Evolutionary conservation across 2,329 filamentous ascomycete genomes (phyloP).

Genomic region (Dactylonectria macrodidyma): DNA sequence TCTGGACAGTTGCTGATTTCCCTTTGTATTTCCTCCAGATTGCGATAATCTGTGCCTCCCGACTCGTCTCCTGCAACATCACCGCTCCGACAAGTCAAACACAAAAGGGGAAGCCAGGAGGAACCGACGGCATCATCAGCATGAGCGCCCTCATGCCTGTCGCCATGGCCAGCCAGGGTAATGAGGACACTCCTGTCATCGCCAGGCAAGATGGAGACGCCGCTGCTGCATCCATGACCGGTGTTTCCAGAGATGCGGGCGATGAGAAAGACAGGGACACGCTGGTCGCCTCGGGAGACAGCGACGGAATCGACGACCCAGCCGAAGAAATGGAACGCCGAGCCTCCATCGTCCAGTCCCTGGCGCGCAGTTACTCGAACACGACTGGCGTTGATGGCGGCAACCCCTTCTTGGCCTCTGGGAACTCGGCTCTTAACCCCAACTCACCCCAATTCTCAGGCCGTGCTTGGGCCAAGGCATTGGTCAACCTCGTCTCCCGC

Average conservation of each 20-base stretch:
- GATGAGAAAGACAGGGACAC: conserved; percentile 1
- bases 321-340: conserved; percentile 63
- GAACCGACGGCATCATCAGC: conserved; percentile 2
- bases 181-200: not conserved
- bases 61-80: not conserved
- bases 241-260: not conserved
- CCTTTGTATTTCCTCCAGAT: not conserved
- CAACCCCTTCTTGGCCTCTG: conserved; percentile 66
- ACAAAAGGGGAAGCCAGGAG: not conserved
- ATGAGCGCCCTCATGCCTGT: not conserved
- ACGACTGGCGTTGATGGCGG: conserved; percentile 57
- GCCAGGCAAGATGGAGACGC: conserved; percentile 1
- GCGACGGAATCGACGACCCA: conserved; percentile 49
- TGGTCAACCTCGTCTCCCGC: conserved; percentile 66
- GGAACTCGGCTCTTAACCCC: conserved; percentile 68
- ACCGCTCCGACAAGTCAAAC: not conserved
- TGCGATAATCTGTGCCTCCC: conserved; percentile 1
- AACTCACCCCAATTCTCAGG: conserved; percentile 67
- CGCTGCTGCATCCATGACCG: not conserved
- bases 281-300: conserved; percentile 26
- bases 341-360: conserved; percentile 66
- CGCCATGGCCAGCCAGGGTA: not conserved
- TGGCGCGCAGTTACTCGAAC: conserved; percentile 69
- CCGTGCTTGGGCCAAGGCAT: conserved; percentile 72
- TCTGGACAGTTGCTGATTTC: not conserved